A percentile compares a stretch with the other conserved stretches of the same genome.
Conservation (phyloP, 2,329 filamentous ascomycete species). For the Cordyceps tenuipes region DNA sequence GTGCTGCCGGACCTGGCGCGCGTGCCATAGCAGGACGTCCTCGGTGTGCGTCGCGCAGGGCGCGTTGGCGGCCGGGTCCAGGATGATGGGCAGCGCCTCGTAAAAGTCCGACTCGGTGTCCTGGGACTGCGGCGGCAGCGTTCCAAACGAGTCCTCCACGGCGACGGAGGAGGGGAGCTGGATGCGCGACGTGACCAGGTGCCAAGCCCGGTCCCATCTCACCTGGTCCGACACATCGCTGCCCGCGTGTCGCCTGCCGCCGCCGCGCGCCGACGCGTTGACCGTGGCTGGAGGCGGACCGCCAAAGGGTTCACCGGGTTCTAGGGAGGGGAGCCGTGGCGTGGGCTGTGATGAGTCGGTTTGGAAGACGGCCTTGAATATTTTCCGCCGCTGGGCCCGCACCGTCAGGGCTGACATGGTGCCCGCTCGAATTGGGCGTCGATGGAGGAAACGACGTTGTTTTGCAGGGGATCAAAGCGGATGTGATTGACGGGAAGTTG, state of each 20-base stretch:
- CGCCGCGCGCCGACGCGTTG: constrained; percentile 16
- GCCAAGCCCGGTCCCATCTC: constrained; percentile 55
- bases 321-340: constrained; percentile 32
- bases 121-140: constrained; percentile 35
- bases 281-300: constrained; percentile 22
- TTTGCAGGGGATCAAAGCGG: not conserved
- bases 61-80: constrained; percentile 37
- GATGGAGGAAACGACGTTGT: not conserved
- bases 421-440: not conserved
- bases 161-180: constrained; percentile 48
- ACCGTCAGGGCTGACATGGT: constrained; percentile 35
- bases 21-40: constrained; percentile 52
- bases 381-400: constrained; percentile 38
- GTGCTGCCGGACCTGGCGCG: constrained; percentile 51
- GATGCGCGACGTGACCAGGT: constrained; percentile 49
- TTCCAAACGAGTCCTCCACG: constrained; percentile 46
- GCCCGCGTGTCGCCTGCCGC: constrained; percentile 13
- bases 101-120: constrained; percentile 38
- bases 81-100: constrained; percentile 44
- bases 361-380: constrained; percentile 50
- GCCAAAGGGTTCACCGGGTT: constrained; percentile 39
- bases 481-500: not conserved
- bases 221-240: constrained; percentile 38
- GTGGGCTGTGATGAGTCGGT: constrained; percentile 42
- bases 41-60: constrained; percentile 45